Conservation (phyloP, 1,284 basidiomycete species). For the Polyporus tsugae region DNA sequence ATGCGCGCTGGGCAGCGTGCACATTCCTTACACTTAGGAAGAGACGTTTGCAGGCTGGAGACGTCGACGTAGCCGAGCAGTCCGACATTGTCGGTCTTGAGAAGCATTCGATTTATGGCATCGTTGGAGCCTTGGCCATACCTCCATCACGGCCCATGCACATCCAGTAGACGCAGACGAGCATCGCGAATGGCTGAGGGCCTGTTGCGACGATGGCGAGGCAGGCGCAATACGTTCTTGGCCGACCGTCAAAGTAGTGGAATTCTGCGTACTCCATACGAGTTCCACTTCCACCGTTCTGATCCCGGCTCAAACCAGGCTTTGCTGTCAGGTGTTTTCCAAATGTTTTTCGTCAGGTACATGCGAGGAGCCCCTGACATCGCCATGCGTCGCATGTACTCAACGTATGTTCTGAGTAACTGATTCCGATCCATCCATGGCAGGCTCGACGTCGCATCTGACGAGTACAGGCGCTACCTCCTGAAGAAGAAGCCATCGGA, state of each 20-base stretch:
- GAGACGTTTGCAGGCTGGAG: background rate
- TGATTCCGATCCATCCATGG: background rate
- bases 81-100: constrained; percentile 21
- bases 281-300: too few species aligned
- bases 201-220: too few species aligned
- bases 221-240: too few species aligned
- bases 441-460: constrained; percentile 69
- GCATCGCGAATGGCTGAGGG: too few species aligned
- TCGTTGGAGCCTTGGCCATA: background rate
- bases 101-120: constrained; percentile 5
- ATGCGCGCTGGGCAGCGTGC: background rate
- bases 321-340: too few species aligned
- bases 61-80: background rate
- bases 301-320: background rate
- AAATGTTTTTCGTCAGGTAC: too few species aligned
- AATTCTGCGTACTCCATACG: too few species aligned
- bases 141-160: background rate
- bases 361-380: too few species aligned
- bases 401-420: background rate
- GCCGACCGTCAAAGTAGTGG: too few species aligned
- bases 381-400: too few species aligned
- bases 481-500: constrained; percentile 74
- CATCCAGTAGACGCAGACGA: background rate
- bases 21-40: background rate
- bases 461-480: constrained; percentile 66